Percentiles rank a stretch among this genome's conserved stretches.
These are phyloP conservation scores for Arthroderma sp. DNA, from an alignment of 2,329 filamentous ascomycete genomes.

Conservation along the genomic window DNA sequence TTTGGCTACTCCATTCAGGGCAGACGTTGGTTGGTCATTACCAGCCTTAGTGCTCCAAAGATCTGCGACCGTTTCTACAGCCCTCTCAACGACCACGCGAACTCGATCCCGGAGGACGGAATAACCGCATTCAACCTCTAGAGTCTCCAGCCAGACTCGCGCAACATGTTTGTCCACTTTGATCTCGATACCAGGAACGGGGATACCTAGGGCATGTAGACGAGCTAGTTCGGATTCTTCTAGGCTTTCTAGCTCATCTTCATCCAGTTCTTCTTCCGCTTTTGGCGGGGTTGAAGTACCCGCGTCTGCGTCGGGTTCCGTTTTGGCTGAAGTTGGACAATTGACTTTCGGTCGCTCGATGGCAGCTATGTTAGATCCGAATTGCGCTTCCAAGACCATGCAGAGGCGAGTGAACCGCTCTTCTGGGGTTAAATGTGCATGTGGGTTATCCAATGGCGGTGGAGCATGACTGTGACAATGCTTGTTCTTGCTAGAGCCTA, in stretches of 20 bases:
- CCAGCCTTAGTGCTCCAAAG: constrained; percentile 33
- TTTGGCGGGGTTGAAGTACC: constrained; percentile 11
- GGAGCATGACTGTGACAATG: constrained; percentile 34
- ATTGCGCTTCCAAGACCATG: constrained; percentile 95
- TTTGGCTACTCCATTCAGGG: no score
- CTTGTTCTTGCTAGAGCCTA: constrained; percentile 49
- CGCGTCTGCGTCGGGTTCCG: constrained; percentile 16
- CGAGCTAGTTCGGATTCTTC: constrained; percentile 58
- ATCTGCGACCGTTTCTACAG: constrained; percentile 72
- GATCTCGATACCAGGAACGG: constrained; percentile 78
- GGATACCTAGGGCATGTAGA: constrained; percentile 71
- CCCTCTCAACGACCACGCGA: constrained; percentile 76
- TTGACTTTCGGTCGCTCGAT: constrained; percentile 50
- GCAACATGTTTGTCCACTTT: constrained; percentile 78
- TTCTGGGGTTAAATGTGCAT: constrained; percentile 55
- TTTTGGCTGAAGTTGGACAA: constrained; percentile 18
- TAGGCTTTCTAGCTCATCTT: constrained; percentile 37
- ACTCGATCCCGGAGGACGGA: constrained; percentile 71
- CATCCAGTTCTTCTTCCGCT: constrained; percentile 19
- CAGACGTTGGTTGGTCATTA: neutral
- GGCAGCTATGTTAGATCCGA: constrained; percentile 72
- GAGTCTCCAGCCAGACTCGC: constrained; percentile 78
- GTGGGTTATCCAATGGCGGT: constrained; percentile 49
- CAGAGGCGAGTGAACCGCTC: constrained; percentile 75
- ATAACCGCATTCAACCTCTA: constrained; percentile 78